Base-by-base conservation (phyloP, 2,329 filamentous ascomycete species). In the Exutisphaerella laricina region DNA sequence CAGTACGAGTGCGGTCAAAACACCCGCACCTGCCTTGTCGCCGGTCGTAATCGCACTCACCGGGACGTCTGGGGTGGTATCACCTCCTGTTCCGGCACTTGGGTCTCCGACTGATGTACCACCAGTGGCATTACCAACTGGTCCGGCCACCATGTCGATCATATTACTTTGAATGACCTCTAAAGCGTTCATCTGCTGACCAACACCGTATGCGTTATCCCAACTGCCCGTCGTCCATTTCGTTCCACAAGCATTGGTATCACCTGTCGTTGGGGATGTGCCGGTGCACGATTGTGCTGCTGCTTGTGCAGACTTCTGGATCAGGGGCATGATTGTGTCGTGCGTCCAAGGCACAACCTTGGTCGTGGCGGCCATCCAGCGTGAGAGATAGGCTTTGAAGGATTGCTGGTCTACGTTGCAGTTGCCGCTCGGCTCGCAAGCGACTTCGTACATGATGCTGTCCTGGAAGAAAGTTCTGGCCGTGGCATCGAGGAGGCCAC, bases 331-430 rank as follows among this genome's bases (percentile, higher is more conserved):
- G 46, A 83, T 68, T 4, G 58, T 56, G 25, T 71, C 62, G 47
- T 66, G 63, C 3, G 75, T 75, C 53, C 72, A 79, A 0, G 79
- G 78, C 0, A 76, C 78, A 45, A 80, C 66, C 52, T 80, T 74
- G 1, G 71, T 72, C 4, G 77, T 71, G 3, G 72, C 68, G 10
- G 76, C 77, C 66, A 75, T 64, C 66, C 69, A 72, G 45, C 70
- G 66, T 3, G 54, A 52, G 10, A 85, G 69, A 62, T 71, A 71
- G 16, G 67, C 70, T 58, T 65, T 66, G 58, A 65, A 66, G 28
- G 66, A 68, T 17, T 66, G 62, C 50, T 71, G 68, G 49, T 73
- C 70, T 30, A 60, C 56, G 56, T 72, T 60, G 57, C 70, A 73
- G 37, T 65, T 64, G 29, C 60, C 50, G 14, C 53, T 57, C 1